Percentiles rank a stretch among this genome's conserved stretches.
Conservation (phyloP, 1,284 basidiomycete species). For the Fomitopsis schrenkii region DNA sequence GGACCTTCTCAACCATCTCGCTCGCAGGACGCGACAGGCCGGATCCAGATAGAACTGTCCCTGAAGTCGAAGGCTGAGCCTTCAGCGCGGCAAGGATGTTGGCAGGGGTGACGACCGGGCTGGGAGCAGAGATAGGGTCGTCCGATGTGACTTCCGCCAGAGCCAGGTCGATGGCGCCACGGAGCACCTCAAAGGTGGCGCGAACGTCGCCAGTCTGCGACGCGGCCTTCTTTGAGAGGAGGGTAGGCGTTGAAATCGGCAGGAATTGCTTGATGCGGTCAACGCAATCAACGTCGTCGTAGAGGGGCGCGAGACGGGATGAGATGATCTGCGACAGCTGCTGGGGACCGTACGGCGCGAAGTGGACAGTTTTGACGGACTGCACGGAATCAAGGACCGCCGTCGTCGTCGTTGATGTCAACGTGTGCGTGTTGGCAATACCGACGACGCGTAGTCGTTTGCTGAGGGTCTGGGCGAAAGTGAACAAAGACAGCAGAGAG, state of each 20-base stretch:
- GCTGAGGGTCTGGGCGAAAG: slow-evolving; percentile 48
- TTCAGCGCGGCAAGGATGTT: slow-evolving; percentile 69
- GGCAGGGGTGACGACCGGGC: slow-evolving; percentile 50
- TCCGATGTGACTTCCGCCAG: slow-evolving; percentile 19
- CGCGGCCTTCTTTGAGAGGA: slow-evolving; percentile 75
- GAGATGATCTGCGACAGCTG: slow-evolving; percentile 66
- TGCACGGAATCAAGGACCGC: slow-evolving; percentile 32
- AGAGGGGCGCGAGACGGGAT: slow-evolving; percentile 49
- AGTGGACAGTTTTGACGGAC: slow-evolving; percentile 64
- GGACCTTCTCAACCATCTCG: slow-evolving; percentile 61
- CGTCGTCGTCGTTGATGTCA: slow-evolving; percentile 49
- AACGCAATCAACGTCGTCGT: slow-evolving; percentile 21
- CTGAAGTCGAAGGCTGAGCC: slow-evolving; percentile 47
- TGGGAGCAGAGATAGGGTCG: slow-evolving; percentile 37
- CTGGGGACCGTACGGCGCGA: slow-evolving; percentile 65
- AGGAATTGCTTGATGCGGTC: slow-evolving; percentile 50
- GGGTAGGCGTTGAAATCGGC: slow-evolving; percentile 53
- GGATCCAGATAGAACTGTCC: slow-evolving; percentile 10
- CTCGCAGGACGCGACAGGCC: slow-evolving; percentile 37
- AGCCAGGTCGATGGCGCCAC: slow-evolving; percentile 72
- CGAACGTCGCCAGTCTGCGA: slow-evolving; percentile 76
- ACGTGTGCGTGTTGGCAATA: slow-evolving; percentile 81
- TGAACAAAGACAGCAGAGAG: slow-evolving; percentile 57
- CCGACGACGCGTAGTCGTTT: slow-evolving; percentile 61
- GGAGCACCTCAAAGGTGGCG: slow-evolving; percentile 69